phyloP scores from a whole-genome alignment of 2,329 filamentous ascomycete genomes.

The Colletotrichum sp. region DNA sequence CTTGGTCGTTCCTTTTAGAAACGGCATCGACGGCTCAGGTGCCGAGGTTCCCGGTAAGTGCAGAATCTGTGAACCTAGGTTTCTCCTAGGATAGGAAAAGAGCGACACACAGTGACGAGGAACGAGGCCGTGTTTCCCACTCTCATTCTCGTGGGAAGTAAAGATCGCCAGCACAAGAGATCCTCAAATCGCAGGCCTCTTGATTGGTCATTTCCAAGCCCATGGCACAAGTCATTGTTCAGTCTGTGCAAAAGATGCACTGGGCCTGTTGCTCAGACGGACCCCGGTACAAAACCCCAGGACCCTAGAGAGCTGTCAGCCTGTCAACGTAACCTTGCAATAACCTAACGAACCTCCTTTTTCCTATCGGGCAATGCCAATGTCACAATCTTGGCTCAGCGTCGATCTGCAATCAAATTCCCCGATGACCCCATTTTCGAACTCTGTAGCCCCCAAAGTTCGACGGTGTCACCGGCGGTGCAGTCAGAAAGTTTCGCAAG shows the following conservation, averaged over 20 bases:
- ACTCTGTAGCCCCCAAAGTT: background rate
- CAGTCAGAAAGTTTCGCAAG: background rate
- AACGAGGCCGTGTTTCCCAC: background rate
- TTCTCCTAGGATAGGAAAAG: background rate
- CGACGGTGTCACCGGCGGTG: background rate
- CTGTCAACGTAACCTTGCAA: background rate
- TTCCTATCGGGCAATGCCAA: background rate
- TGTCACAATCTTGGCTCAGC: background rate
- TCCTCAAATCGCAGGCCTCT: background rate
- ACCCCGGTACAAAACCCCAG: background rate
- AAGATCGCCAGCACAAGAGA: background rate
- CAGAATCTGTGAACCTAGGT: background rate
- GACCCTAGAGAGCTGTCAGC: background rate
- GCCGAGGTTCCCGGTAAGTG: background rate
- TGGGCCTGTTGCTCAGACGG: background rate
- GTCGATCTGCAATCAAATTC: conserved; percentile 10
- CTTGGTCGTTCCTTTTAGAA: background rate
- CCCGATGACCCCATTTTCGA: background rate
- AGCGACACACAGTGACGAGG: background rate
- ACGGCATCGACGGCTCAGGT: background rate
- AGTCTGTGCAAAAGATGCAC: background rate
- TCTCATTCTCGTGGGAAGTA: background rate
- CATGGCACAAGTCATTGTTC: background rate
- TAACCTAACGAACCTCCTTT: background rate
- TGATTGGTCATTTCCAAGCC: background rate